Conservation (phyloP, 23 red algal genomes). For the Gracilaria gracilis region DNA sequence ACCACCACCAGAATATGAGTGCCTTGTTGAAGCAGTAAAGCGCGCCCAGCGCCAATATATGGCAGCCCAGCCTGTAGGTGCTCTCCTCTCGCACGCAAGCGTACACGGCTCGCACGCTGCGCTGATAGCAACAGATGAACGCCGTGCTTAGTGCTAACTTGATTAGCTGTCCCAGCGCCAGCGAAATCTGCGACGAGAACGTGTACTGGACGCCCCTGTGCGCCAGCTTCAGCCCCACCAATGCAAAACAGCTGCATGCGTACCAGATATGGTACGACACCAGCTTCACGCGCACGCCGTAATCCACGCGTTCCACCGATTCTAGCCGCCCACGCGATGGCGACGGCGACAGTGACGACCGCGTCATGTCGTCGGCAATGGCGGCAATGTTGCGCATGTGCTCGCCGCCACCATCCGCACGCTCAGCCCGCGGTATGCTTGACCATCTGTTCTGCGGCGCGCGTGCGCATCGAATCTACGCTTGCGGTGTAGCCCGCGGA, state of each 20-base stretch:
- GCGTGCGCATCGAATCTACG: not conserved
- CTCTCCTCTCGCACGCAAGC: not conserved
- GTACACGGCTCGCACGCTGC: not conserved
- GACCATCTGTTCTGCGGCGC: not conserved
- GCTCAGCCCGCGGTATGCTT: too few species aligned
- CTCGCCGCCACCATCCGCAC: too few species aligned
- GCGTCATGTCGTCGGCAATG: too few species aligned
- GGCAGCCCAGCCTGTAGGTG: not conserved
- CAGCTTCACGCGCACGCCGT: constrained; percentile 36
- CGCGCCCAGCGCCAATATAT: constrained; percentile 35
- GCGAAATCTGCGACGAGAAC: constrained; percentile 51
- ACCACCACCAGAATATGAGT: constrained; percentile 51
- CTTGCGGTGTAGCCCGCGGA: too few species aligned
- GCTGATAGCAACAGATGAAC: constrained; percentile 3
- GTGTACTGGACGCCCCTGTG: constrained; percentile 2
- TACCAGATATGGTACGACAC: not conserved
- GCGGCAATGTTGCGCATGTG: too few species aligned
- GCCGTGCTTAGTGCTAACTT: constrained; percentile 12
- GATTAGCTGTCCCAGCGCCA: constrained; percentile 36
- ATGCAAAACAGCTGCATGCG: constrained; percentile 54
- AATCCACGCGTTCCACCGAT: not conserved
- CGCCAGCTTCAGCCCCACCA: constrained; percentile 36
- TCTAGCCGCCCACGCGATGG: not conserved
- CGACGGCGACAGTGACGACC: not conserved
- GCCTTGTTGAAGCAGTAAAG: constrained; percentile 53